Percentiles rank a stretch among this genome's conserved stretches.
These are phyloP conservation scores for Alternaria postmessia DNA, from an alignment of 2,329 filamentous ascomycete genomes.

Conservation along the genomic window DNA sequence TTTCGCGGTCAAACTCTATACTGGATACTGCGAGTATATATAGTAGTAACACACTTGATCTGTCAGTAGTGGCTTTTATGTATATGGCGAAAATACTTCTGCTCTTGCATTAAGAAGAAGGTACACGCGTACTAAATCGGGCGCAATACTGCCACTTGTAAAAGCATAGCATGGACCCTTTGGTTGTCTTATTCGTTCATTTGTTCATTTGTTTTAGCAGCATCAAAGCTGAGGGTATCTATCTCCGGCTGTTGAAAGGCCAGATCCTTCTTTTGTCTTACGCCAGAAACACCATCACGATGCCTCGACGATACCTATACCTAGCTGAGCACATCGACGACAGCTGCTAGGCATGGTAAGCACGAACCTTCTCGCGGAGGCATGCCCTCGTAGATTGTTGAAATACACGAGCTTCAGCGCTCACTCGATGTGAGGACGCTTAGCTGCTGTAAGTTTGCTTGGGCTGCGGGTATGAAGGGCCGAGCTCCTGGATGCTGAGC, in stretches of 20 bases:
- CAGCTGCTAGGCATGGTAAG: conserved; percentile 1
- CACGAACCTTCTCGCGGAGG: conserved; percentile 1
- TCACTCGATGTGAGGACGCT: conserved; percentile 33
- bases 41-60: neutral
- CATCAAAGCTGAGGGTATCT: conserved; percentile 27
- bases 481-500: conserved; percentile 92
- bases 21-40: no score
- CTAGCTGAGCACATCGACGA: neutral
- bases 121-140: no score
- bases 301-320: conserved; percentile 3
- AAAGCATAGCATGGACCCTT: neutral
- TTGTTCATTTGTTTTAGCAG: conserved; percentile 8
- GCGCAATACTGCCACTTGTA: neutral
- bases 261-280: conserved; percentile 13
- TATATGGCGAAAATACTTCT: neutral
- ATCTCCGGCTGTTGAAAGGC: conserved; percentile 33
- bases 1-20: no score
- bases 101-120: neutral
- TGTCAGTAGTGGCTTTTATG: neutral
- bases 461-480: conserved; percentile 75
- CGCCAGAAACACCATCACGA: conserved; percentile 7
- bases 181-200: neutral
- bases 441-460: conserved; percentile 54
- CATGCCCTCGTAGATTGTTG: conserved; percentile 50
- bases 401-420: conserved; percentile 51